A percentile compares a stretch with the other conserved stretches of the same genome.
Evolutionary conservation across 2,329 filamentous ascomycete genomes (phyloP).

Genomic region (Arthrobotrys pseudoclavata): DNA sequence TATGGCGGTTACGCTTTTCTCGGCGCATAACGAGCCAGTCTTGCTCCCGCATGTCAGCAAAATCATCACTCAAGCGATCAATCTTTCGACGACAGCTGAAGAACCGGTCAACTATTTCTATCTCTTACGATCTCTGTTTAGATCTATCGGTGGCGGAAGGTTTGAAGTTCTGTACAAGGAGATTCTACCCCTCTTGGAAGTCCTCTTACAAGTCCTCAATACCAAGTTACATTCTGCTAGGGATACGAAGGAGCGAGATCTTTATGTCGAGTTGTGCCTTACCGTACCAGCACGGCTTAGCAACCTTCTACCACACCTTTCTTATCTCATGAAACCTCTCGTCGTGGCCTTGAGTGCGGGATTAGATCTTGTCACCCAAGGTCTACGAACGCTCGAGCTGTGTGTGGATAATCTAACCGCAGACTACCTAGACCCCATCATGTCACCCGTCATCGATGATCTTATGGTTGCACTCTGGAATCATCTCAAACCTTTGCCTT

Average conservation of each 20-base stretch:
- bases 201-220: conserved; percentile 97
- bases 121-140: conserved; percentile 88
- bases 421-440: conserved; percentile 97
- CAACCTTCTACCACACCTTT: conserved; percentile 93
- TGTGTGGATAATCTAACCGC: conserved; percentile 98
- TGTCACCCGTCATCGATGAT: conserved; percentile 98
- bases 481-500: conserved; percentile 91
- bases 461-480: conserved; percentile 98
- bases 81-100: conserved; percentile 92
- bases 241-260: conserved; percentile 88
- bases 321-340: conserved; percentile 94
- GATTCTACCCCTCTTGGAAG: conserved; percentile 93
- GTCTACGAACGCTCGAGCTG: conserved; percentile 89
- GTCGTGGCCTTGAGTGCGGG: conserved; percentile 95
- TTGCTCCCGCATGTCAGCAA: conserved; percentile 95
- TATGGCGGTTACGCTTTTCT: conserved; percentile 98
- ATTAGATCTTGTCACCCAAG: conserved; percentile 93
- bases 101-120: conserved; percentile 99
- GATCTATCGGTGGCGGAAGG: conserved; percentile 95
- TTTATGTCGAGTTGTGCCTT: conserved; percentile 96
- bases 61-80: conserved; percentile 96
- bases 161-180: conserved; percentile 99
- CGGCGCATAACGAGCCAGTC: conserved; percentile 93
- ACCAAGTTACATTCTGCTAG: conserved; percentile 90
- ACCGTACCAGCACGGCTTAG: conserved; percentile 95